Base-by-base conservation (phyloP, 495 filamentous ascomycete species). In the Diplogelasinospora grovesii region DNA sequence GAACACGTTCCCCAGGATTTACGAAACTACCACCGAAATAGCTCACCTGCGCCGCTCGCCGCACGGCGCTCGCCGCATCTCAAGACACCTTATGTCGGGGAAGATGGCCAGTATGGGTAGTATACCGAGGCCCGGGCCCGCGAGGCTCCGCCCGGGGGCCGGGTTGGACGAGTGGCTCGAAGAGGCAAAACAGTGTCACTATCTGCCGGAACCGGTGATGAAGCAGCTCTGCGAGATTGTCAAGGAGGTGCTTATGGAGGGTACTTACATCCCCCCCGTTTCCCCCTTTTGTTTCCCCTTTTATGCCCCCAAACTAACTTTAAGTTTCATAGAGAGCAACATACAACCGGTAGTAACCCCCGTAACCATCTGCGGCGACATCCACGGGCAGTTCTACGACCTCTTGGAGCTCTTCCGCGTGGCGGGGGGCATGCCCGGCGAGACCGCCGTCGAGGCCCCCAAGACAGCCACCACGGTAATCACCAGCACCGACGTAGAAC, bases 331-430 rank as follows among this genome's bases (percentile, higher is more conserved):
- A 94, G 92, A 98, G 71, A 95, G 88, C 36, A 98, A 98, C 61
- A 95, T 98, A 22, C 89, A 95, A 57, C 92, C 93, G 15, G 92
- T 98, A 21, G 77, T 79, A 11, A 94, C 93, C 0, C 92, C 92
- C n/a, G 92, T 98, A 39, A 98, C 92, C 21, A 82, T 98, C 49
- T 98, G 92, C 56, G 92, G 92, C 54, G 92, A 98, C 59, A 95
- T 98, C 52, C 92, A 98, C 65, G 92, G 92, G 54, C 92, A 98
- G 68, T 98, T 96, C 66, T 98, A 97, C 73, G 92, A 98, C 63
- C 74, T 98, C 5, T 77, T 97, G 35, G 92, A 98, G 64, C 79
- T 98, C 21, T 98, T 98, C 68, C 83, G 86, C 28, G 89, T 98
- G 5, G 89, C 89, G 15, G 92, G 92, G 36, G 92, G 92, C 42